Conservation (phyloP, 495 filamentous ascomycete genomes). For the Chlorociboria aeruginascens region DNA sequence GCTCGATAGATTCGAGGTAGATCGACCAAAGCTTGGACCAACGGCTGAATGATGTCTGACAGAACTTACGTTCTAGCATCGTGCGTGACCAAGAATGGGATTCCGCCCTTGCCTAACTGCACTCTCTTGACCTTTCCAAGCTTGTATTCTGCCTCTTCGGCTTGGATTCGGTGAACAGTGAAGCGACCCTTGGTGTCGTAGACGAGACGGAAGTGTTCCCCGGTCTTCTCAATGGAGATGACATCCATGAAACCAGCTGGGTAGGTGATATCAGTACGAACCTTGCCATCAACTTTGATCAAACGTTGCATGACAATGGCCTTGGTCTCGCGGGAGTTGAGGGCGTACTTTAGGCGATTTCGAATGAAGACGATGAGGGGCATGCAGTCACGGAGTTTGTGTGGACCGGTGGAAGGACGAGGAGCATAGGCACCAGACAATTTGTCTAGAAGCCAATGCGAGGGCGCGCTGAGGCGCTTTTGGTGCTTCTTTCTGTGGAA, state of each 20-base stretch:
- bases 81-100: slow-evolving; percentile 99
- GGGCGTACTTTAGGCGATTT: slow-evolving; percentile 98
- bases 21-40: slow-evolving; percentile 96
- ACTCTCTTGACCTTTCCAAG: slow-evolving; percentile 99
- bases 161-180: slow-evolving; percentile 97
- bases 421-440: slow-evolving; percentile 95
- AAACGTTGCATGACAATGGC: slow-evolving; percentile 99
- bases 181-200: slow-evolving; percentile 99
- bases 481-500: slow-evolving; percentile 90
- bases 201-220: slow-evolving; percentile 98
- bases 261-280: slow-evolving; percentile 96
- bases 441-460: slow-evolving; percentile 99
- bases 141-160: slow-evolving; percentile 98
- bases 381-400: slow-evolving; percentile 98
- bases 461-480: slow-evolving; percentile 97
- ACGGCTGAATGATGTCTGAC: slow-evolving; percentile 95
- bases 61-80: slow-evolving; percentile 99
- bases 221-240: slow-evolving; percentile 97
- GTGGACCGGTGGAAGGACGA: slow-evolving; percentile 89
- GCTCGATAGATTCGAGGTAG: slow-evolving; percentile 24
- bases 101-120: slow-evolving; percentile 96
- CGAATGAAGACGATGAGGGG: slow-evolving; percentile 98
- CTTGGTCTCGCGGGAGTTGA: slow-evolving; percentile 95
- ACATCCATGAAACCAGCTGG: slow-evolving; percentile 99
- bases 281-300: slow-evolving; percentile 98